Evolutionary conservation across 208 protist species (phyloP), one percentile per base, ranked within the genome.

Genomic region (Leishmania lainsoni): DNA sequence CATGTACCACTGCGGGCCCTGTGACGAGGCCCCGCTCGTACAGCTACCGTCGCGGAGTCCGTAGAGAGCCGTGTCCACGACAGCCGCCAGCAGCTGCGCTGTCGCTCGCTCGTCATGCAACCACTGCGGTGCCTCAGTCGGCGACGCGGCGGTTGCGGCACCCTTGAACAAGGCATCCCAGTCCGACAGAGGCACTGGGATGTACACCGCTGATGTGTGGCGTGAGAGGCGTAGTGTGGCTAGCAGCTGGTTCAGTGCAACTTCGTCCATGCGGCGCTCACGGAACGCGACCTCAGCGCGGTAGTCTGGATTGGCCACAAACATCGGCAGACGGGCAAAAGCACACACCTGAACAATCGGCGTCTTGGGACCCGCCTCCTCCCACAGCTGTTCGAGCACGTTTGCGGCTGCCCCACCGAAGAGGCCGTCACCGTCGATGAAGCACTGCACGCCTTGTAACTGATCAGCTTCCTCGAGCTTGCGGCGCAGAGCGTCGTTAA

Each of bases 341-440:
- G 78, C 72, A 56, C 87, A 84, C 49, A 90, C 89, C 45, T 89
- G 76, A 2, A 88, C 83, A 5, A 88, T 84, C 22, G 90, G 90
- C 49, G 89, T 80, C 83, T 96, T 94, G 29, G 80, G 0, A 6
- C 94, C 94, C 5, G 82, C 89, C 8, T 95, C 92, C 39, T 95
- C 91, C 89, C 88, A 92, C 29, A 95, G 85, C 54, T 90, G 83
- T 77, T 91, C 63, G 82, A 97, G 84, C 66, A 91, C 79, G 73
- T 95, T 94, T 49, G 85, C 86, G 59, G 92, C 92, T 1, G 87
- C 89, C 3, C 94, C 94, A 45, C 85, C 91, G 76, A 97, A 97
- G 75, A 92, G 78, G 42, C 91, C 92, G 81, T 96, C 92, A 6
- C 86, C 90, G 66, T 97, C 94, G 14, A 90, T 72, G 85, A 95